phyloP scores from a whole-genome alignment of 495 filamentous ascomycete genomes.

The Trichoderma virens region DNA sequence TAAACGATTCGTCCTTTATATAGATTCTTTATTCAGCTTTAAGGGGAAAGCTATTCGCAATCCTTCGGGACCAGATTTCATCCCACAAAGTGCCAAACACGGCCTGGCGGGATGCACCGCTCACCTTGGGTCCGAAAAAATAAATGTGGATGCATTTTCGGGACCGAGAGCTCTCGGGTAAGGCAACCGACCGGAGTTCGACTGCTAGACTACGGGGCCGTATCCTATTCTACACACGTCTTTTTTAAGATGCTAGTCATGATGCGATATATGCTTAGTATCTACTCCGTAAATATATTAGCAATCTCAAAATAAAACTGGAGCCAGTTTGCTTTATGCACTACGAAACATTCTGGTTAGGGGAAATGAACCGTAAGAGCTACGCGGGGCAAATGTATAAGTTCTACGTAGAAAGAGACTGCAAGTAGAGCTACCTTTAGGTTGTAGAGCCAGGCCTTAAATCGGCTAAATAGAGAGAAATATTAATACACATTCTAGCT shows the following conservation, averaged over 20 bases:
- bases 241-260: not conserved
- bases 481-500: too few relatives aligned
- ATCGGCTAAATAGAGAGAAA: too few relatives aligned
- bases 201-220: not conserved
- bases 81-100: not conserved
- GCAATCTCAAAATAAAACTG: too few relatives aligned
- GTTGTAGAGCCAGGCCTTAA: too few relatives aligned
- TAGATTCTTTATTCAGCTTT: not conserved
- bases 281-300: too few relatives aligned
- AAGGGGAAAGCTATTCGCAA: not conserved
- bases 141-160: not conserved
- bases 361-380: too few relatives aligned
- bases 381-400: too few relatives aligned
- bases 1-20: not conserved
- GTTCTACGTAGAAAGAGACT: too few relatives aligned
- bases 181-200: not conserved
- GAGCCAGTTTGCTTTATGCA: too few relatives aligned
- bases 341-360: too few relatives aligned
- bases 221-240: not conserved
- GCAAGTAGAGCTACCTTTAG: too few relatives aligned
- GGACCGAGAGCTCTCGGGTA: slow-evolving; percentile 1
- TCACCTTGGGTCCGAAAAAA: not conserved
- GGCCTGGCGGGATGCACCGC: not conserved
- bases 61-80: not conserved
- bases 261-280: not conserved